These are phyloP conservation scores for Hypoxylon sp. DNA, from an alignment of 2,329 filamentous ascomycete genomes.

Conservation along the genomic window DNA sequence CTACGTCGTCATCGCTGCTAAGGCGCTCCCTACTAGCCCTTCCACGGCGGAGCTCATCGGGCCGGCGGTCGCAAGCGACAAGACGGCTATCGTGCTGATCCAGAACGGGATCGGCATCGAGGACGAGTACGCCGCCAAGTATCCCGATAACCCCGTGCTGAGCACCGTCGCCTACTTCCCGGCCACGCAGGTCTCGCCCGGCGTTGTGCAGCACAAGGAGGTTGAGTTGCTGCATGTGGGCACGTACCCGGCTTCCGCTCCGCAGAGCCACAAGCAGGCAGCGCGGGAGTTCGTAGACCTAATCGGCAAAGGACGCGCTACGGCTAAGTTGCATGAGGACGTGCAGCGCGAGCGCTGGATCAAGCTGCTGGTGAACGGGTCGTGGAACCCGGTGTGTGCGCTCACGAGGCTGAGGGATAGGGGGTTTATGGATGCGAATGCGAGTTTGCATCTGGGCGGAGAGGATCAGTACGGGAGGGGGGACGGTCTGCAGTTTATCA, in stretches of 20 bases:
- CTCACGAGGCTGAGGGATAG: conserved; percentile 64
- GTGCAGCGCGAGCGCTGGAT: conserved; percentile 68
- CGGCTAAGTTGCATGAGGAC: conserved; percentile 61
- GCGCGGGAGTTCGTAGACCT: conserved; percentile 59
- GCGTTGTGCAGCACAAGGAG: conserved; percentile 62
- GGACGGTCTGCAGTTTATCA: conserved; percentile 48
- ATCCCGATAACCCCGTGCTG: conserved; percentile 65
- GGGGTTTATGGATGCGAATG: conserved; percentile 57
- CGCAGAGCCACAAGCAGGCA: conserved; percentile 48
- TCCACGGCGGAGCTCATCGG: conserved; percentile 50
- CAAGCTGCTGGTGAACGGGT: conserved; percentile 69
- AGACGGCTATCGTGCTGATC: conserved; percentile 67
- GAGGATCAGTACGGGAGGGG: conserved; percentile 17
- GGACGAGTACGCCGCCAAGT: conserved; percentile 62
- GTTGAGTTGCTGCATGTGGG: conserved; percentile 66
- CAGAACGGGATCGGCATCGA: conserved; percentile 73
- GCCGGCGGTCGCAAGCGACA: conserved; percentile 48
- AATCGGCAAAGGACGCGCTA: conserved; percentile 60
- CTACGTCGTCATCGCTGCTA: conserved; percentile 51
- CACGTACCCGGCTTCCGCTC: conserved; percentile 60
- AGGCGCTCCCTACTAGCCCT: conserved; percentile 48
- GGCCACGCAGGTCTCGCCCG: conserved; percentile 64
- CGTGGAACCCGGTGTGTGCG: conserved; percentile 71
- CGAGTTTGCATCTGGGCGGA: conserved; percentile 2
- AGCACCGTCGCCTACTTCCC: conserved; percentile 69